These are phyloP conservation scores for Hibiscus tridactylites DNA, from an alignment of 345 rosid genomes.

Conservation along the genomic window DNA sequence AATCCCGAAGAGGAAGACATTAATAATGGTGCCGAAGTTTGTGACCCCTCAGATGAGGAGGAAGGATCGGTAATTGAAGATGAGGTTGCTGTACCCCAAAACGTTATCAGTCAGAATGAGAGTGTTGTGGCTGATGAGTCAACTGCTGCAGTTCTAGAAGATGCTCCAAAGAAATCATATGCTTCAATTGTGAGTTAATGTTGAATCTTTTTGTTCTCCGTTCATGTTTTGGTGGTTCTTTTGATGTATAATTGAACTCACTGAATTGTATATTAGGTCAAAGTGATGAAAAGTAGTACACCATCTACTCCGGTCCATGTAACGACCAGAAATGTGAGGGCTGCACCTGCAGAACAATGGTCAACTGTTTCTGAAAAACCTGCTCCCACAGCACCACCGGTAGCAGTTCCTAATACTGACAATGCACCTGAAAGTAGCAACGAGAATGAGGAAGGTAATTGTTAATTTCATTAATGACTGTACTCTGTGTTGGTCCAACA, in stretches of 20 bases:
- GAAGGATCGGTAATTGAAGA: slow-evolving; percentile 42
- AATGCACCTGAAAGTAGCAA: slow-evolving; percentile 29
- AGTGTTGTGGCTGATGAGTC: slow-evolving; percentile 21
- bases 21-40: slow-evolving; percentile 35
- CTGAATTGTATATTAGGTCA: slow-evolving; percentile 32
- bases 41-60: slow-evolving; percentile 45
- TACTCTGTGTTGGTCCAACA: background rate
- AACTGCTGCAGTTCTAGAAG: slow-evolving; percentile 33
- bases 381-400: slow-evolving; percentile 21
- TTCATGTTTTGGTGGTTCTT: slow-evolving; percentile 3
- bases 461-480: background rate
- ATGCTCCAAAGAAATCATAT: slow-evolving; percentile 66
- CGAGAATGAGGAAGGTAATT: slow-evolving; percentile 41
- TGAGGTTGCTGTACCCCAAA: slow-evolving; percentile 27
- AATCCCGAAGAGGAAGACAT: slow-evolving; percentile 35
- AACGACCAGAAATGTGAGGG: slow-evolving; percentile 27
- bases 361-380: slow-evolving; percentile 26
- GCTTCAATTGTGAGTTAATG: slow-evolving; percentile 62
- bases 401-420: slow-evolving; percentile 22
- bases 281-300: slow-evolving; percentile 34
- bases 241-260: slow-evolving; percentile 6
- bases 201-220: slow-evolving; percentile 4
- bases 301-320: slow-evolving; percentile 26
- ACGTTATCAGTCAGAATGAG: slow-evolving; percentile 20
- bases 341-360: slow-evolving; percentile 26